Percentiles rank a stretch among this genome's conserved stretches.
Conservation (phyloP, 176 grass and related monocot genomes). For the Saccharum officinarum region DNA sequence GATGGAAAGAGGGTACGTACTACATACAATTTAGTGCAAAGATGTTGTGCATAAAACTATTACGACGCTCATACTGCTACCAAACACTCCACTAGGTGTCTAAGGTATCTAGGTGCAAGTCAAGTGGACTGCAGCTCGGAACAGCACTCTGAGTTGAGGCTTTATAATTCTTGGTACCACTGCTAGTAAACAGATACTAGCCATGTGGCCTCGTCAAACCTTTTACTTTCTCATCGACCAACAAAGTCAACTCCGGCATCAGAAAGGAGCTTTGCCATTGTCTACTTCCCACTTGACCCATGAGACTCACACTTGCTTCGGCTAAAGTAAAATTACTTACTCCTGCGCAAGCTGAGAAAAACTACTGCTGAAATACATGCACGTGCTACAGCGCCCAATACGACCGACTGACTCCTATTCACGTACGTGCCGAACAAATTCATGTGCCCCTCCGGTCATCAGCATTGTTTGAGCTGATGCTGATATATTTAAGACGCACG, state of each 20-base stretch:
- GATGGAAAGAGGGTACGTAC: not conserved
- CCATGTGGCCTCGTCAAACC: not conserved
- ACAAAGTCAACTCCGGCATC: constrained; percentile 35
- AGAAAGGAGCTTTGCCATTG: not conserved
- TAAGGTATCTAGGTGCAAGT: not conserved
- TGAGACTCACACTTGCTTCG: not conserved
- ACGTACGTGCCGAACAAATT: not conserved
- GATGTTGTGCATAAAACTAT: not conserved
- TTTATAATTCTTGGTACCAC: not conserved
- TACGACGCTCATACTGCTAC: not conserved
- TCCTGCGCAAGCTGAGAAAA: not conserved
- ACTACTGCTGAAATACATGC: not conserved
- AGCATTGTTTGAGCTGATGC: no score
- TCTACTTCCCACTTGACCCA: not conserved
- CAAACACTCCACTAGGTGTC: constrained; percentile 2
- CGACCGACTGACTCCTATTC: not conserved
- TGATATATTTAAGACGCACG: no score
- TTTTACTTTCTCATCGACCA: not conserved
- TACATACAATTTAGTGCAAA: not conserved
- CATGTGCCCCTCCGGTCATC: not conserved
- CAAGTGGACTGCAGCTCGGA: not conserved
- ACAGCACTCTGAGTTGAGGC: not conserved
- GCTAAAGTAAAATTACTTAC: not conserved
- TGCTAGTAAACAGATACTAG: not conserved
- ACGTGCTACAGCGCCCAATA: not conserved